Evolutionary conservation across 2,329 filamentous ascomycete genomes (phyloP), one percentile per base, ranked within the genome.

Genomic region (Paraphoma chrysanthemicola): DNA sequence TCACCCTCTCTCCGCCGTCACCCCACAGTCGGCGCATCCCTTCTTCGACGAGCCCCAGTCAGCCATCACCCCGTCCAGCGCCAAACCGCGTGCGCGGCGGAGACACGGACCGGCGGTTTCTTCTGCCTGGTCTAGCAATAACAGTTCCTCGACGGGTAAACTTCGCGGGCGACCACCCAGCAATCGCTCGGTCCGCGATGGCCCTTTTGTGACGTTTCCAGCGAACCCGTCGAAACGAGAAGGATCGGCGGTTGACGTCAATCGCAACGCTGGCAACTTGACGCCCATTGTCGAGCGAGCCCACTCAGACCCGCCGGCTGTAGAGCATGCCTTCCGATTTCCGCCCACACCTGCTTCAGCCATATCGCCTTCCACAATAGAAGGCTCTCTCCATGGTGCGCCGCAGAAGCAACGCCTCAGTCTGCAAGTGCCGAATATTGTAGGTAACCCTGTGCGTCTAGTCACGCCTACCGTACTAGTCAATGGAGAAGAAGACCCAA

Each of bases 71-170:
- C 87, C 89, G 1, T 86, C 85, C 50, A 73, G 74, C 45, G 70
- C 77, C 11, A 75, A 76, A 36, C 88, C 83, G 60, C 76, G 85
- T 56, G 76, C 81, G 6, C 76, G 85, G 52, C 82, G 89, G 53
- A 86, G 91, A 4, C 90, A 96, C 72, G 93, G 93, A 0, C 90
- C 92, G 0, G 92, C 91, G 6, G 92, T 97, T 0, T 97, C 93
- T 0, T 97, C 93, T 9, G 93, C 93, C 0, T 97, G 93, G 93
- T 87, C 90, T 53, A 87, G 87, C 60, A 86, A 84, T 56, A 85
- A 85, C 14, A 81, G 83, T 39, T 82, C 87, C 11, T 79, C 85
- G 1, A 86, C 83, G 4, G 88, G 89, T 1, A 96, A 93, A 73
- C 83, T 90, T 12, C 83, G 93, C 62, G 93, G 93, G 6, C 83